Evolutionary conservation across 2,329 filamentous ascomycete species (phyloP).

Genomic region (Alternaria conjuncta): DNA sequence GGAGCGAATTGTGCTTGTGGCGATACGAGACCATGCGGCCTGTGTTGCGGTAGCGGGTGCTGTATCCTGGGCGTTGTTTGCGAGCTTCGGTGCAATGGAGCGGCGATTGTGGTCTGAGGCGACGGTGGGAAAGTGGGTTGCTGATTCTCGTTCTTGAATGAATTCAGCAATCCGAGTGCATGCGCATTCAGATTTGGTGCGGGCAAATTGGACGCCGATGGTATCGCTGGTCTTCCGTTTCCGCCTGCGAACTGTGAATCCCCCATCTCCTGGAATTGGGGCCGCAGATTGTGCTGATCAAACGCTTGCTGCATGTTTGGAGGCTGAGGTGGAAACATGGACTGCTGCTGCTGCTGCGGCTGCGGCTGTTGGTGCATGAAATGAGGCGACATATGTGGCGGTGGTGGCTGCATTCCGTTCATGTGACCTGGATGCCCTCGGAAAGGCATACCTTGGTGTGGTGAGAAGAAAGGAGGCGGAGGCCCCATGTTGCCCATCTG

Average conservation of each 20-base stretch:
- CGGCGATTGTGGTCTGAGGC: conserved; percentile 13
- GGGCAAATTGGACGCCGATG: conserved; percentile 64
- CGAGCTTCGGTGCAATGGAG: conserved; percentile 21
- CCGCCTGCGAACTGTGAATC: conserved; percentile 40
- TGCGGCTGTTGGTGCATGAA: conserved; percentile 17
- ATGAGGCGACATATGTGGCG: conserved; percentile 30
- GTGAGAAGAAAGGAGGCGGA: conserved; percentile 58
- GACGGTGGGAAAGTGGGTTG: conserved; percentile 21
- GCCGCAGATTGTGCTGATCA: conserved; percentile 13
- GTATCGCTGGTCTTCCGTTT: conserved; percentile 55
- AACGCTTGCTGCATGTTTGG: conserved; percentile 33
- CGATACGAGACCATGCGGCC: conserved; percentile 31
- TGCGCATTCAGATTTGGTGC: conserved; percentile 65
- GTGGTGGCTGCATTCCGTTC: conserved; percentile 32
- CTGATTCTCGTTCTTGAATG: conserved; percentile 57
- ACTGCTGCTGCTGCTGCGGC: conserved; percentile 11
- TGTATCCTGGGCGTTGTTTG: conserved; percentile 33
- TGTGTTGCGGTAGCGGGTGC: conserved; percentile 30
- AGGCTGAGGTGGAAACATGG: conserved; percentile 18
- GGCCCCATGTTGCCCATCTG: conserved; percentile 56
- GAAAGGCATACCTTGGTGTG: conserved; percentile 43
- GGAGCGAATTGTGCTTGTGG: conserved; percentile 32
- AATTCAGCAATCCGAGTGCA: conserved; percentile 63
- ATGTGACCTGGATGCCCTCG: conserved; percentile 27
- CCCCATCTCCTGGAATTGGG: conserved; percentile 28